Base-by-base conservation (phyloP, 1,284 basidiomycete species). In the Pseudozyma sp. region DNA sequence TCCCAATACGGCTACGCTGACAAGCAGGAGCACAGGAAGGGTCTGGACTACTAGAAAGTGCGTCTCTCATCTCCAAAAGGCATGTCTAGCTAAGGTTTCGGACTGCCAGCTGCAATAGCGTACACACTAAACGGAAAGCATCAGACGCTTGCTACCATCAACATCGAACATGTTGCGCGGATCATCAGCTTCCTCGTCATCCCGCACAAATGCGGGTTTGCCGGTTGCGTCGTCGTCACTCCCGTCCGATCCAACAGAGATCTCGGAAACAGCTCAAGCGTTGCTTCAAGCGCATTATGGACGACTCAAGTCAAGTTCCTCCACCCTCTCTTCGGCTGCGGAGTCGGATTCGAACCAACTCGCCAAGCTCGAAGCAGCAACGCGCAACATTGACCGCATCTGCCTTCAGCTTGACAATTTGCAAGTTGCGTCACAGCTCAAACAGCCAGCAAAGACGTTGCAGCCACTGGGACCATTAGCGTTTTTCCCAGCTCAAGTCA, bases 211-310 rank as follows among this genome's bases (percentile, higher is more conserved):
- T 10, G 10, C 38, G 8, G 40, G 40, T 6, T 9, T 9, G 43
- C 19, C 9, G 19, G 38, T n/a, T 18, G 9, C 44, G 45, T 35
- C 59, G 9, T 61, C 65, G 13, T 56, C 65, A 0, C 44, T 57
- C 8, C 54, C 59, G 1, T 51, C 55, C 21, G 64, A 73, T 45
- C 57, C 70, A 4, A 44, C 60, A 16, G 66, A 74, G 16, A 66
- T 74, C n/a, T 70, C 72, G 14, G 72, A 57, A 8, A 70, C 72
- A 1, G 72, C 72, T 12, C 72, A 75, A 25, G 72, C 72, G 4
- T 62, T 75, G 2, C 60, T 75, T 0, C 45, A 60, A 42, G 67
- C 72, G 13, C 71, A 74, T 38, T 70, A 70, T 25, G 62, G 52
- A 12, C 58, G 62, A 7, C 40, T 74, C 21, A 60, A 63, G 21